Conservation (phyloP, 176 grass and related monocot species). For the Zoysia japonica region DNA sequence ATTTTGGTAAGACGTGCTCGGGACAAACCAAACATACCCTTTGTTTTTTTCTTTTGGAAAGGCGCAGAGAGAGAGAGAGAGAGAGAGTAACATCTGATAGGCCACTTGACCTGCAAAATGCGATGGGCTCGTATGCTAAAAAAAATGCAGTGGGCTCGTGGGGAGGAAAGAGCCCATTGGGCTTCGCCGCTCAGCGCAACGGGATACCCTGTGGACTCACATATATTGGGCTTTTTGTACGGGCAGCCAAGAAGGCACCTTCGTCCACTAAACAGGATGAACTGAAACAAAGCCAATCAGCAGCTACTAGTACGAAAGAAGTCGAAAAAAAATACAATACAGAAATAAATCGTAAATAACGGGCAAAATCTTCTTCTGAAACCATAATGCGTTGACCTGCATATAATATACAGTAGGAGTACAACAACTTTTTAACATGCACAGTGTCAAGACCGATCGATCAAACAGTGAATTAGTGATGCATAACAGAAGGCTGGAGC, state of each 20-base stretch:
- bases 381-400: neutral
- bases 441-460: neutral
- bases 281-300: too few species aligned
- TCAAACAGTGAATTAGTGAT: neutral
- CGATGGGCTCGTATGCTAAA: too few species aligned
- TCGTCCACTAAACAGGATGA: neutral
- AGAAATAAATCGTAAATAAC: neutral
- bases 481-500: neutral
- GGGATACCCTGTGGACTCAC: too few species aligned
- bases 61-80: too few species aligned
- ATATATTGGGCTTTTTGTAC: neutral
- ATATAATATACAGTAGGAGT: neutral
- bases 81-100: too few species aligned
- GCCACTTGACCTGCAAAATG: too few species aligned
- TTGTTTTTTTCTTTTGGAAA: too few species aligned
- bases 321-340: neutral
- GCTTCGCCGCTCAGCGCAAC: neutral
- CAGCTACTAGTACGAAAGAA: too few species aligned
- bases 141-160: neutral
- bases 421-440: neutral
- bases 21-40: too few species aligned
- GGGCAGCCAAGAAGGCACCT: neutral
- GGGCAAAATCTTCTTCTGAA: neutral
- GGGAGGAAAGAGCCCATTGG: neutral
- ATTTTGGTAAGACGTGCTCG: too few species aligned